phyloP scores from a whole-genome alignment of 2,329 filamentous ascomycete genomes.

The Parasarocladium wereldwijsianum region DNA sequence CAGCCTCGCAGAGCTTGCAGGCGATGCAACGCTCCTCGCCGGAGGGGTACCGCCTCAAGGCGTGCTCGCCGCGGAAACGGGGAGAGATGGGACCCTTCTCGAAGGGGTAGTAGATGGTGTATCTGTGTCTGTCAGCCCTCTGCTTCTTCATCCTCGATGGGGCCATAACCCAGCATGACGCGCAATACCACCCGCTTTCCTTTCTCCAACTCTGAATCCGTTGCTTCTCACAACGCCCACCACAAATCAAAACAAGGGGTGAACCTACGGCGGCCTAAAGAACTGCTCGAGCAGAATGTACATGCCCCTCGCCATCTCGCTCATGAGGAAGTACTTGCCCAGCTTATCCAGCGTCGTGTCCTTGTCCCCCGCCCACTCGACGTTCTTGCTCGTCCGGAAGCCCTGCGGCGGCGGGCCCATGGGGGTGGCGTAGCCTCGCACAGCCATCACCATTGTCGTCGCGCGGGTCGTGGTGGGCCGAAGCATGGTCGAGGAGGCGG shows the following conservation, averaged over 20 bases:
- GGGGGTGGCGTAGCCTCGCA: constrained; percentile 47
- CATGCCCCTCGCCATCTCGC: constrained; percentile 95
- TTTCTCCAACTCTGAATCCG: no score
- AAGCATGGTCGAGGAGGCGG: constrained; percentile 2
- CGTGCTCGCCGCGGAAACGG: constrained; percentile 95
- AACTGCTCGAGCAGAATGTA: constrained; percentile 95
- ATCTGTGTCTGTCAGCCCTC: constrained; percentile 35
- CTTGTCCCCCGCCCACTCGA: constrained; percentile 66
- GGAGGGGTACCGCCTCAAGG: constrained; percentile 86
- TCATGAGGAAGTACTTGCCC: constrained; percentile 88
- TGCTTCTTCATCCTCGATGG: no score
- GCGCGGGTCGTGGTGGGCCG: not conserved
- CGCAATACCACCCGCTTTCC: no score
- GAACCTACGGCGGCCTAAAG: constrained; percentile 88
- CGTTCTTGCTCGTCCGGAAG: constrained; percentile 62
- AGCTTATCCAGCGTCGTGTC: constrained; percentile 70
- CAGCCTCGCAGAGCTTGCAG: constrained; percentile 97
- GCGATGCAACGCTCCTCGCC: constrained; percentile 98
- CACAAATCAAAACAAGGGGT: not conserved
- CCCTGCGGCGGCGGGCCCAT: constrained; percentile 63
- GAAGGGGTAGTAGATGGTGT: constrained; percentile 97
- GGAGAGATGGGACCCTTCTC: constrained; percentile 98
- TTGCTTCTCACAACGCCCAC: not conserved
- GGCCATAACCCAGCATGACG: not conserved
- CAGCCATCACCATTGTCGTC: constrained; percentile 1